Evolutionary conservation across 2,329 filamentous ascomycete genomes (phyloP).

Genomic region (Ophiosphaerella herpotricha): DNA sequence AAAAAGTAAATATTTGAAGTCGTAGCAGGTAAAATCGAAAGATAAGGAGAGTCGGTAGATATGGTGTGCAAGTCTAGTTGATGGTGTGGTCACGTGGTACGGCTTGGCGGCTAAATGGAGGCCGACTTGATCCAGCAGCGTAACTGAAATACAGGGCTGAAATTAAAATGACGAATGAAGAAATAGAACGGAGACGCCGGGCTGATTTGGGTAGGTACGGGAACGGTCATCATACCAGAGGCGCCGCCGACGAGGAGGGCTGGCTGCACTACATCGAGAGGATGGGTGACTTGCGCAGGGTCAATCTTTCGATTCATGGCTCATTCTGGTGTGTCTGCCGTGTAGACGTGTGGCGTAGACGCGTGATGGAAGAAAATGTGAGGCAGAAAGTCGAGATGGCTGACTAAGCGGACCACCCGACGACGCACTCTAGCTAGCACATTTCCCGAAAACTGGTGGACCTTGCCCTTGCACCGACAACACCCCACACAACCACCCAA

Average conservation of each 20-base stretch:
- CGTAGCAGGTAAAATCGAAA: too few species aligned
- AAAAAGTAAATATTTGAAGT: neutral
- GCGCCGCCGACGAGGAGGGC: conserved; percentile 34
- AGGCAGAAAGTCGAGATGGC: neutral
- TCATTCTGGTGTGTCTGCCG: conserved; percentile 5
- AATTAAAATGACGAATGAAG: neutral
- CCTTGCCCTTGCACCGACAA: conserved; percentile 26
- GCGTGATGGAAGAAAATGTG: conserved; percentile 5
- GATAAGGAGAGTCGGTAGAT: neutral
- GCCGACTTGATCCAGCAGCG: neutral
- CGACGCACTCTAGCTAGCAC: conserved; percentile 20
- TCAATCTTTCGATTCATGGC: conserved; percentile 30
- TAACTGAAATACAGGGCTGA: neutral
- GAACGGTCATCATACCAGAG: conserved; percentile 29
- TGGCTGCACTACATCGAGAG: conserved; percentile 30
- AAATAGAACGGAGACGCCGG: neutral
- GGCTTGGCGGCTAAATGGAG: conserved; percentile 8
- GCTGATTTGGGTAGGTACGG: neutral
- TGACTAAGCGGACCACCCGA: conserved; percentile 14
- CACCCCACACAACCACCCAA: conserved; percentile 28
- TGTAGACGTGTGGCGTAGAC: neutral
- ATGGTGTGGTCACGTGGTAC: conserved; percentile 11
- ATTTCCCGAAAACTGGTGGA: conserved; percentile 19
- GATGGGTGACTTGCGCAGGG: conserved; percentile 30
- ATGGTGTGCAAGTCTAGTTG: too few species aligned